Percentiles rank a stretch among this genome's conserved stretches.
These are phyloP conservation scores for Candida insectorum DNA, from an alignment of 805 yeast genomes.

Conservation along the genomic window DNA sequence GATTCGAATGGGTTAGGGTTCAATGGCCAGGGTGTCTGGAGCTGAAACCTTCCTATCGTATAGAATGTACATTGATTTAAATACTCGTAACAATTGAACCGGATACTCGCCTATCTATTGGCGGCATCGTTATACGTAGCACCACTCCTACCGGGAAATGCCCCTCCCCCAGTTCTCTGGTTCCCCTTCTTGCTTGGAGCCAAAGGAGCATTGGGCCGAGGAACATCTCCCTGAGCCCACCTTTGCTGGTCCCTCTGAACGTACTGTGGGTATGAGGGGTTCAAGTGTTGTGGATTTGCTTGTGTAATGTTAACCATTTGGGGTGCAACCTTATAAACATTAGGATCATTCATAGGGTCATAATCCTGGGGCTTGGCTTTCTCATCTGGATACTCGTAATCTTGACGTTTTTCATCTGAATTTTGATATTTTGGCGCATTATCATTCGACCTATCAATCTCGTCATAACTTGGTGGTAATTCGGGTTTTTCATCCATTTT, in stretches of 20 bases:
- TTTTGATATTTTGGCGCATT: conserved; percentile 3
- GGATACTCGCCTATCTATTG: too few species aligned
- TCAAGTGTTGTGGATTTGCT: conserved; percentile 32
- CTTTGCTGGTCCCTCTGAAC: conserved; percentile 29
- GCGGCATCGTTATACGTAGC: conserved; percentile 35
- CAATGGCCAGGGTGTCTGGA: too few species aligned
- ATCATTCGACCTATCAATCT: conserved; percentile 1
- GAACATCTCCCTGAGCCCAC: conserved; percentile 28
- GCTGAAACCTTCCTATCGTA: too few species aligned
- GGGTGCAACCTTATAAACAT: conserved; percentile 29
- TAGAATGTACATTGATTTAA: too few species aligned
- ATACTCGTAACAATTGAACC: too few species aligned
- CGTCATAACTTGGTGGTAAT: conserved; percentile 13
- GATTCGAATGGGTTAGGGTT: neutral
- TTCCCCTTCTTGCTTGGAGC: conserved; percentile 20
- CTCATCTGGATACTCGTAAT: conserved; percentile 5
- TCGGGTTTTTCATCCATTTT: conserved; percentile 2
- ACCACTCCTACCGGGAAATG: conserved; percentile 37
- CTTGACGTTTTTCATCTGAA: conserved; percentile 1
- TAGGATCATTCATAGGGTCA: conserved; percentile 21
- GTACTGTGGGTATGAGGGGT: conserved; percentile 36
- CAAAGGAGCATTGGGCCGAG: conserved; percentile 31
- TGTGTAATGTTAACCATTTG: conserved; percentile 33
- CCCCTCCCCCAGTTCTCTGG: conserved; percentile 22
- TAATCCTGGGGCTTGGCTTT: conserved; percentile 7